A percentile compares a stretch with the other conserved stretches of the same genome.
Conservation (phyloP, 129 eudicot species). For the Helianthus tuberosus region DNA sequence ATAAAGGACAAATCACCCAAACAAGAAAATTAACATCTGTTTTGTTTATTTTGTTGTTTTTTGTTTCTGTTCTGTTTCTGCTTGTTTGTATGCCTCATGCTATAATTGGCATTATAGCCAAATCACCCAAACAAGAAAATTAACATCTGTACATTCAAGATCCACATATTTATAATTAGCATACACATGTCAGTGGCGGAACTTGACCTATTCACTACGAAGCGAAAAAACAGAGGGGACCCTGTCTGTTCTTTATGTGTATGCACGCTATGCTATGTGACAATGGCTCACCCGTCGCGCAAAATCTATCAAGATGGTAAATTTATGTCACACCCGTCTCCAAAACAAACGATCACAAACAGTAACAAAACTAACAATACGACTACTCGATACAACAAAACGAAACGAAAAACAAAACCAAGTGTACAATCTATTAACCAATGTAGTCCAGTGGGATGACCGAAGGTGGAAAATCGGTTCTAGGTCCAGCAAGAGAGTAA, state of each 20-base stretch:
- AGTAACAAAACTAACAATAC: slow-evolving; percentile 14
- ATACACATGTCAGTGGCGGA: not conserved
- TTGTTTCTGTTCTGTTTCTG: not conserved
- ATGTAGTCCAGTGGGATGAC: slow-evolving; percentile 49
- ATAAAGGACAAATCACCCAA: too few species aligned
- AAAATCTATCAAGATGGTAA: slow-evolving; percentile 22
- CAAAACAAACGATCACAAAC: slow-evolving; percentile 28
- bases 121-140: not conserved
- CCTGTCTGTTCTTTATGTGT: too few species aligned
- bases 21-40: too few species aligned
- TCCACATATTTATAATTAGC: not conserved
- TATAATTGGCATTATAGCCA: not conserved
- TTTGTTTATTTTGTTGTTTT: not conserved
- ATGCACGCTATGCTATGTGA: not conserved
- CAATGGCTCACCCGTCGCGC: slow-evolving; percentile 16
- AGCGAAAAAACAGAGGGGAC: too few species aligned
- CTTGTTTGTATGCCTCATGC: not conserved
- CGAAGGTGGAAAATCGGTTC: slow-evolving; percentile 73
- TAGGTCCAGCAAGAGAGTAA: slow-evolving; percentile 90
- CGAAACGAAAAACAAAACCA: not conserved
- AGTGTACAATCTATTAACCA: slow-evolving; percentile 32
- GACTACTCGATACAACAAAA: slow-evolving; percentile 26
- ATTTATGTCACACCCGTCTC: slow-evolving; percentile 22
- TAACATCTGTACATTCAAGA: not conserved
- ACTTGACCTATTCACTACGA: too few species aligned